Base-by-base conservation (phyloP, 352 stramenopile species). In the Phytophthora boehmeriae region DNA sequence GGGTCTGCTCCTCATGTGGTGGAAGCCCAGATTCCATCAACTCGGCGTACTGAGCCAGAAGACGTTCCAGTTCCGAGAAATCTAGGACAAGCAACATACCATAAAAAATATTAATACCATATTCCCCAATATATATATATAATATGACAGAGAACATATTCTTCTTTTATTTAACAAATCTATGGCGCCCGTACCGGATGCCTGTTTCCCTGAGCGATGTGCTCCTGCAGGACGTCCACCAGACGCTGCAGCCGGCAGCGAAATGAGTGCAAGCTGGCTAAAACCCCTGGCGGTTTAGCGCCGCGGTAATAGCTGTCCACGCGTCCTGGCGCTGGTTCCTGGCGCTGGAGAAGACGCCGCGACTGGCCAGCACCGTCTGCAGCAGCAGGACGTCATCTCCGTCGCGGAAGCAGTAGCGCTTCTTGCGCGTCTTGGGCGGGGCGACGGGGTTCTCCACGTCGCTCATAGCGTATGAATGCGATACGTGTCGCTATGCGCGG, bases 311-410 rank as follows among this genome's bases (percentile, higher is more conserved):
- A 30, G 16, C 28, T 16, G 48, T 16, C 65, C 65, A 69, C 13
- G 36, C 52, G 11, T 11, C 27, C 16, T 23, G 19, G 20, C 59
- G 59, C 1, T 22, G 34, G 34, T 32, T 27, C 44, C 23, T 20
- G 5, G 9, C 39, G 6, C 20, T 14, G 2, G 45, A 46, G 38
- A 62, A 68, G 4, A 60, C 4, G 4, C 53, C 38, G 0, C 22
- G 27, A 1, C 68, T 28, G 14, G 36, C 17, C 9, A 73, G 59
- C 22, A 59, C 10, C 4, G 59, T 47, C 39, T 42, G 34, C 0
- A 73, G 23, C 9, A 68, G 19, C 22, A 59, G 4, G 28, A 62
- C 0, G 42, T 73, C 64, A 30, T 69, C 64, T 1, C 59, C 38
- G 2, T 38, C 9, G 10, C 49, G 47, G 41, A 73, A 68, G 13